Evolutionary conservation across 2,329 filamentous ascomycete species (phyloP).

Genomic region (Immersiporthe knoxdaviesiana): DNA sequence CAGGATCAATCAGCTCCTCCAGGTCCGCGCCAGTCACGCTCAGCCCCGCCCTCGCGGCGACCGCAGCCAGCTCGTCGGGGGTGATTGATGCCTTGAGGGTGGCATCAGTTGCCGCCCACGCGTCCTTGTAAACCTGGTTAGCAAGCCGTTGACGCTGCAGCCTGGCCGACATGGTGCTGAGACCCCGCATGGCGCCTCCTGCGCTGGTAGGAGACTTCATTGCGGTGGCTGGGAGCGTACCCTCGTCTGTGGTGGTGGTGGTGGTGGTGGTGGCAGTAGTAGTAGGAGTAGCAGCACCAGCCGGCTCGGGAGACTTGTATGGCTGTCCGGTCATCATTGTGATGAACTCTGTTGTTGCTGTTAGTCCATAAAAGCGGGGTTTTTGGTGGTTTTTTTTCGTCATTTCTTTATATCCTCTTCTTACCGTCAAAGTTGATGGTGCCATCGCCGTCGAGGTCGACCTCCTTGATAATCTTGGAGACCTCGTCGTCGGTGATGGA

Average conservation of each 20-base stretch:
- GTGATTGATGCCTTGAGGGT: conserved; percentile 41
- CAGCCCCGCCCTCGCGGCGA: conserved; percentile 39
- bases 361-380: too few species aligned
- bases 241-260: too few species aligned
- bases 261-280: too few species aligned
- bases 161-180: conserved; percentile 27
- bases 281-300: too few species aligned
- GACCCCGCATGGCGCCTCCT: conserved; percentile 24
- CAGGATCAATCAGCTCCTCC: conserved; percentile 40
- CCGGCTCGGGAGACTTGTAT: conserved; percentile 34
- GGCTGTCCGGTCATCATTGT: conserved; percentile 47
- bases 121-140: conserved; percentile 32
- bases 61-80: conserved; percentile 38
- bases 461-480: conserved; percentile 43
- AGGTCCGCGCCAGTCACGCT: conserved; percentile 41
- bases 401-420: background rate
- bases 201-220: background rate
- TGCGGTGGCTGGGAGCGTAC: conserved; percentile 22
- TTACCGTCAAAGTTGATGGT: conserved; percentile 45
- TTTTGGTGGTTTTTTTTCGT: background rate
- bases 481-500: conserved; percentile 40
- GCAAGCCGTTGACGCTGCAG: conserved; percentile 27
- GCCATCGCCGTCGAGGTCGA: conserved; percentile 45
- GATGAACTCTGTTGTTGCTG: conserved; percentile 42
- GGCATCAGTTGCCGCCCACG: conserved; percentile 42